Conservation (phyloP, 805 yeast species). For the Ascoidea rubescens region DNA sequence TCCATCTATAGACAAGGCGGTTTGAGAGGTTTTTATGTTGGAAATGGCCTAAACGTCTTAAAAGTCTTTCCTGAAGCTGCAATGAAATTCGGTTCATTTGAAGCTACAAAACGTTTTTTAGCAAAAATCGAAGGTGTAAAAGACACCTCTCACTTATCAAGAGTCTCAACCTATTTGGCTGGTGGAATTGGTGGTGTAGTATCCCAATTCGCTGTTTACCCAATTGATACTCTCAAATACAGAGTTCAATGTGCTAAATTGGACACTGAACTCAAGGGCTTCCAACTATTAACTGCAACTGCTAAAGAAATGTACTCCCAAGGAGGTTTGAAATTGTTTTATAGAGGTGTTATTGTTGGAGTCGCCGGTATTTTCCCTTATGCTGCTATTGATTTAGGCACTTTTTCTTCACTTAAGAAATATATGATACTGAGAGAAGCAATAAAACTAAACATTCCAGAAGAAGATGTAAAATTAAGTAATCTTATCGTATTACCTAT, state of each 20-base stretch:
- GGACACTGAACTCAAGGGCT: conserved; percentile 47
- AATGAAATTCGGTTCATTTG: conserved; percentile 93
- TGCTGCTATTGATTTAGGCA: conserved; percentile 92
- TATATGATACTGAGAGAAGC: conserved; percentile 62
- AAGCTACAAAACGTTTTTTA: conserved; percentile 63
- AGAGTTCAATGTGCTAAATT: conserved; percentile 86
- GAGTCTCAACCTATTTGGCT: conserved; percentile 69
- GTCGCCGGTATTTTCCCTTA: conserved; percentile 93
- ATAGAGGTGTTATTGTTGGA: conserved; percentile 85
- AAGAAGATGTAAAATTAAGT: conserved; percentile 60
- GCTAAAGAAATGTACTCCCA: conserved; percentile 65
- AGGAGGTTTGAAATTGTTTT: conserved; percentile 70
- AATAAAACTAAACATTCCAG: conserved; percentile 29
- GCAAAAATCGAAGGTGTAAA: conserved; percentile 64
- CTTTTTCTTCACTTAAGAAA: conserved; percentile 74
- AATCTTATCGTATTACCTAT: conserved; percentile 71
- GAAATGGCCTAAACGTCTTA: conserved; percentile 84
- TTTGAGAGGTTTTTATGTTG: conserved; percentile 75
- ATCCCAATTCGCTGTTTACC: conserved; percentile 87
- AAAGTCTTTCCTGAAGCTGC: conserved; percentile 97
- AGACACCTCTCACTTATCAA: conserved; percentile 58
- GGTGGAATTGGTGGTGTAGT: conserved; percentile 96
- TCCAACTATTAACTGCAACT: conserved; percentile 44
- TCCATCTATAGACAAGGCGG: conserved; percentile 86
- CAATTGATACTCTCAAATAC: conserved; percentile 88